Evolutionary conservation across 202 grass and related monocot genomes (phyloP).

Genomic region (Alloteropsis angusta): DNA sequence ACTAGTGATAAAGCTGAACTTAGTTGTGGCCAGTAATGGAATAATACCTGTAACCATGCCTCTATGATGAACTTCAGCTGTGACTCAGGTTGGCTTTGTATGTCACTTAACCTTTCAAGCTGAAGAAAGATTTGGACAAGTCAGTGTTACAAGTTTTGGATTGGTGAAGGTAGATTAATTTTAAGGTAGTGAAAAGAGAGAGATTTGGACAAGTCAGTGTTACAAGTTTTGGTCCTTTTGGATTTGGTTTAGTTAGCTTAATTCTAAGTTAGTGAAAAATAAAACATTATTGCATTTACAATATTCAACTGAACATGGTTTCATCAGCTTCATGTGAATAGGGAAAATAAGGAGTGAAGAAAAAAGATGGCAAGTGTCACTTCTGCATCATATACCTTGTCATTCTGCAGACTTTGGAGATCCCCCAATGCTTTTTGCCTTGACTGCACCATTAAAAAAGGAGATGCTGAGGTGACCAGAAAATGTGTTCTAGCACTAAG

Average conservation of each 20-base stretch:
- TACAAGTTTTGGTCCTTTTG: slow-evolving; percentile 7
- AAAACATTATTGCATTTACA: background rate
- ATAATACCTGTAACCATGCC: slow-evolving; percentile 88
- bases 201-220: slow-evolving; percentile 12
- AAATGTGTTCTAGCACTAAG: slow-evolving; percentile 6
- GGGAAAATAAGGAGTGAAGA: background rate
- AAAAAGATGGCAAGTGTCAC: background rate
- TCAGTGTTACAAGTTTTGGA: slow-evolving; percentile 16
- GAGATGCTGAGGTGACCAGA: background rate
- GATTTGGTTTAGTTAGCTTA: background rate
- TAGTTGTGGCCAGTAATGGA: background rate
- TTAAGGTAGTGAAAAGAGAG: background rate
- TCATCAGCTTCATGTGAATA: background rate
- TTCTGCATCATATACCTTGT: slow-evolving; percentile 51
- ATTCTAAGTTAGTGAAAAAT: background rate
- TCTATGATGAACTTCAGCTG: slow-evolving; percentile 98
- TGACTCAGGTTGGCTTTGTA: slow-evolving; percentile 96
- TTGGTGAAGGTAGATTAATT: background rate
- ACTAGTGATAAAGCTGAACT: background rate
- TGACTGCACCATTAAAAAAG: slow-evolving; percentile 49
- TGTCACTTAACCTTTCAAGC: slow-evolving; percentile 97
- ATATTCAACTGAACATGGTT: background rate
- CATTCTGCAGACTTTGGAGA: slow-evolving; percentile 77
- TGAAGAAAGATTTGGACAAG: slow-evolving; percentile 30
- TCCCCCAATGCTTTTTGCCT: slow-evolving; percentile 90